Percentiles rank a stretch among this genome's conserved stretches.
Evolutionary conservation across 345 rosid genomes (phyloP).

Genomic region (Sisymbrium irio): DNA sequence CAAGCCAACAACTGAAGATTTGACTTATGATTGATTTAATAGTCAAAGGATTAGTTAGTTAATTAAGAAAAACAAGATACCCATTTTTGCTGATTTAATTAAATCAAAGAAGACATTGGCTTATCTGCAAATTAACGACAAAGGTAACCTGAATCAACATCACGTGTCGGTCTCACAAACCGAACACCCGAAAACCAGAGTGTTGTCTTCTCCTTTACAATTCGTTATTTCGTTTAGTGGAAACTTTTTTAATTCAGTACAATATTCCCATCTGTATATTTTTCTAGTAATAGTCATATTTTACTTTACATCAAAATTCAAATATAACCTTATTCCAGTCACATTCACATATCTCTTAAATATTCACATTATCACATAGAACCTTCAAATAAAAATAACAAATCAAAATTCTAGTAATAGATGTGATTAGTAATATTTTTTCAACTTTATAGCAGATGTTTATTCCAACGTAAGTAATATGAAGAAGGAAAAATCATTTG

Average conservation of each 20-base stretch:
- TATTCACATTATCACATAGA: neutral
- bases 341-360: neutral
- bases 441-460: neutral
- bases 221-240: neutral
- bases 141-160: slow-evolving; percentile 18
- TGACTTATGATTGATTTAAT: slow-evolving; percentile 16
- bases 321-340: neutral
- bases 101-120: neutral
- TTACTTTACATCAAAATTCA: neutral
- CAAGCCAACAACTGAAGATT: slow-evolving; percentile 12
- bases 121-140: slow-evolving; percentile 16
- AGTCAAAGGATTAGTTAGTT: slow-evolving; percentile 21
- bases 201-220: slow-evolving; percentile 19
- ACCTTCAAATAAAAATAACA: neutral
- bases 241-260: neutral
- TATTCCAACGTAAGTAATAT: neutral
- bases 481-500: neutral
- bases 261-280: neutral
- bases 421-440: neutral
- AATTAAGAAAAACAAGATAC: neutral
- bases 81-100: neutral
- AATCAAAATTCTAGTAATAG: neutral
- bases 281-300: neutral
- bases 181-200: slow-evolving; percentile 30
- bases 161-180: slow-evolving; percentile 26